Percentiles rank a stretch among this genome's conserved stretches.
Conservation (phyloP, 2,329 filamentous ascomycete species). For the Metarhizium robertsii region DNA sequence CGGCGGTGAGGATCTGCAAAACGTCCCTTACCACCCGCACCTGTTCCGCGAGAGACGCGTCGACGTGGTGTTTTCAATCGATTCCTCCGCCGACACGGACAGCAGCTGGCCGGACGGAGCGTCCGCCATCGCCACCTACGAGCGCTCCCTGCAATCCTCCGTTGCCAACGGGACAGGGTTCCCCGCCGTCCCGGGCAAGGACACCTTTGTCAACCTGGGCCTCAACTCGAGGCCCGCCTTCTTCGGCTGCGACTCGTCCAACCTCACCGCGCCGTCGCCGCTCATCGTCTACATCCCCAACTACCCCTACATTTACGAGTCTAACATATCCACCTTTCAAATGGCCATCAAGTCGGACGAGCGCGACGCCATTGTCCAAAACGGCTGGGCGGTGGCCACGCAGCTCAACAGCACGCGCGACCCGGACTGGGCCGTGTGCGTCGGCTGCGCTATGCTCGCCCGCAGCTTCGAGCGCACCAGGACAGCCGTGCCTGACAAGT, state of each 20-base stretch:
- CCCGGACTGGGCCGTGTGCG: slow-evolving; percentile 67
- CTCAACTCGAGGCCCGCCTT: slow-evolving; percentile 52
- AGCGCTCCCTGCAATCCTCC: slow-evolving; percentile 35
- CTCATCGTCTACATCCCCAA: slow-evolving; percentile 77
- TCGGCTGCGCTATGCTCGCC: slow-evolving; percentile 77
- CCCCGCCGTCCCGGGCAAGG: slow-evolving; percentile 45
- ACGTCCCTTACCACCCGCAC: slow-evolving; percentile 66
- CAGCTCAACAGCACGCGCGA: slow-evolving; percentile 73
- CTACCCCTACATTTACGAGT: slow-evolving; percentile 64
- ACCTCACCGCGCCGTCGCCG: slow-evolving; percentile 47
- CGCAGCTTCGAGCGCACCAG: slow-evolving; percentile 66
- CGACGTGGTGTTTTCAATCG: slow-evolving; percentile 56
- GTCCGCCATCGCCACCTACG: slow-evolving; percentile 47
- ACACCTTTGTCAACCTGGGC: slow-evolving; percentile 47
- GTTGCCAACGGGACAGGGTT: slow-evolving; percentile 47
- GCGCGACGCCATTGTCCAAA: slow-evolving; percentile 73
- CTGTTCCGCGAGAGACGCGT: slow-evolving; percentile 39
- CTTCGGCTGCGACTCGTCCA: slow-evolving; percentile 52
- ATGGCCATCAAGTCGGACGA: slow-evolving; percentile 52
- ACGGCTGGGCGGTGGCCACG: slow-evolving; percentile 78
- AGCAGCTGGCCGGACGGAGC: slow-evolving; percentile 52
- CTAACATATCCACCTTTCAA: slow-evolving; percentile 74
- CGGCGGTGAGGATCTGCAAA: slow-evolving; percentile 70
- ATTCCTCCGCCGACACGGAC: slow-evolving; percentile 53
- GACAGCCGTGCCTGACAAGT: slow-evolving; percentile 60